Evolutionary conservation across 805 yeast species (phyloP).

Genomic region (Ascoidea asiatica): DNA sequence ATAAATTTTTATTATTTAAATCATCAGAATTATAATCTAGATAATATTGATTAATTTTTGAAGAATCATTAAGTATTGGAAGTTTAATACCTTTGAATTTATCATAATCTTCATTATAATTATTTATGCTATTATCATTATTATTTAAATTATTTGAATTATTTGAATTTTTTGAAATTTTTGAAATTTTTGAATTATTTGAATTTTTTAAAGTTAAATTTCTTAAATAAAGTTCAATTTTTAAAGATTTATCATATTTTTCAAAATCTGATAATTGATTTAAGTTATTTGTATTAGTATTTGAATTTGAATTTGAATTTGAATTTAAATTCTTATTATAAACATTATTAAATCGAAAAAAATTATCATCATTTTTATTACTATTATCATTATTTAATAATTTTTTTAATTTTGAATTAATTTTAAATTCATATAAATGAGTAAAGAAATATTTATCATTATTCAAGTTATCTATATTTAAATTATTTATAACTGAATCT

Average conservation of each 20-base stretch:
- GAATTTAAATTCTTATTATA: neutral
- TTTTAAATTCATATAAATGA: conserved; percentile 3
- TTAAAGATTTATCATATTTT: conserved; percentile 20
- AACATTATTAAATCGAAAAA: neutral
- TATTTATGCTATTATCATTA: conserved; percentile 15
- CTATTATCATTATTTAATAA: neutral
- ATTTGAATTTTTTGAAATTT: conserved; percentile 10
- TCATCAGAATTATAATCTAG: conserved; percentile 2
- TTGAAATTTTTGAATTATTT: conserved; percentile 6
- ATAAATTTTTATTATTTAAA: no score
- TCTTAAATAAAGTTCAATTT: conserved; percentile 19
- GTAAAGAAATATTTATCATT: conserved; percentile 5
- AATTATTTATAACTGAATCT: no score
- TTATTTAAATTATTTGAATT: conserved; percentile 11
- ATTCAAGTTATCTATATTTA: neutral
- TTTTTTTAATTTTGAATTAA: neutral
- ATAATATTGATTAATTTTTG: conserved; percentile 9
- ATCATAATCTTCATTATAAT: conserved; percentile 2
- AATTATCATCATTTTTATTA: neutral
- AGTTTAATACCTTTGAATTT: neutral
- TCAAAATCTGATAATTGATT: conserved; percentile 17
- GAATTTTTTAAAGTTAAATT: conserved; percentile 12
- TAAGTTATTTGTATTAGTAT: no score
- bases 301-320: neutral
- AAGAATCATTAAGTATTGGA: conserved; percentile 5